Conservation (phyloP, 257 asterid species). For the Solanum infundibuliforme region DNA sequence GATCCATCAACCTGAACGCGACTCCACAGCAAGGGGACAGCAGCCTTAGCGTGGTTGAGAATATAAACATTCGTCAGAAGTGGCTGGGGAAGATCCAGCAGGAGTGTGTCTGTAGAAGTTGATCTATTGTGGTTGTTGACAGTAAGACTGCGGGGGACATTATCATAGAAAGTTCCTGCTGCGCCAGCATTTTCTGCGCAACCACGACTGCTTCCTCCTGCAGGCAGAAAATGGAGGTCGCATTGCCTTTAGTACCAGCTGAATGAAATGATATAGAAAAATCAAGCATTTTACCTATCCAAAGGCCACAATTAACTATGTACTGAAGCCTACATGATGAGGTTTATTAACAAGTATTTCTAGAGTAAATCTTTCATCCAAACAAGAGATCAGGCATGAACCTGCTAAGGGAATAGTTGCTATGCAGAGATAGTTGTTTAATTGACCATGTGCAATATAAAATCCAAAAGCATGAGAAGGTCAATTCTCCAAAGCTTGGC, state of each 20-base stretch:
- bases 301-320: neutral
- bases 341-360: neutral
- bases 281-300: neutral
- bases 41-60: conserved; percentile 74
- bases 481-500: neutral
- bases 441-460: neutral
- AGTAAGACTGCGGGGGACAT: conserved; percentile 89
- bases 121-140: conserved; percentile 74
- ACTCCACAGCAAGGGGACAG: conserved; percentile 97
- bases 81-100: conserved; percentile 91
- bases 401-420: neutral
- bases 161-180: conserved; percentile 94
- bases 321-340: neutral
- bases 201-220: conserved; percentile 95
- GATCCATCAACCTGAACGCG: conserved; percentile 74
- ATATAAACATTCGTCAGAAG: conserved; percentile 80
- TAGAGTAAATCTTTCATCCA: neutral
- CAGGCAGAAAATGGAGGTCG: conserved; percentile 14
- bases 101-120: conserved; percentile 84
- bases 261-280: neutral
- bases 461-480: neutral
- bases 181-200: conserved; percentile 96
- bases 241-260: conserved; percentile 4
- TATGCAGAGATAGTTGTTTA: neutral
- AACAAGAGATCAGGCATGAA: neutral